Evolutionary conservation across 495 filamentous ascomycete species (phyloP).

Genomic region (Aspergillus homomorphus): DNA sequence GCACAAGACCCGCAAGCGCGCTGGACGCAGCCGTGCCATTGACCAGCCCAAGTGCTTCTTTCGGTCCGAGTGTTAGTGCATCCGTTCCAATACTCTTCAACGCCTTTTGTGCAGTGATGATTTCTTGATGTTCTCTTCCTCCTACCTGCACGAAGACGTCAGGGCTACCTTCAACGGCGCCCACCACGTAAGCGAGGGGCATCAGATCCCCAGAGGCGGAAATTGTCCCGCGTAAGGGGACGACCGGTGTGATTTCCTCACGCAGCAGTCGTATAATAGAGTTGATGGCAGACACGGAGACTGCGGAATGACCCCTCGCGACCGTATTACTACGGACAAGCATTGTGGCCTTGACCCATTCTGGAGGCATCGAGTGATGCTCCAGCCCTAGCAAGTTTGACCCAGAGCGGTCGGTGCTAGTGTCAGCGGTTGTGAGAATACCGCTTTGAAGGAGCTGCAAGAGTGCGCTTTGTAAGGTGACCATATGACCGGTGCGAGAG

Average conservation of each 20-base stretch:
- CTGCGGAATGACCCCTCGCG: slow-evolving; percentile 48
- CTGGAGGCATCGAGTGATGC: background rate
- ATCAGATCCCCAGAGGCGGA: slow-evolving; percentile 60
- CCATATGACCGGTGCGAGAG: slow-evolving; percentile 36
- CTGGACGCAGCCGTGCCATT: slow-evolving; percentile 61
- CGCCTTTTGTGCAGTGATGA: slow-evolving; percentile 1
- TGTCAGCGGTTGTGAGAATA: slow-evolving; percentile 40
- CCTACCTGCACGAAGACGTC: slow-evolving; percentile 12
- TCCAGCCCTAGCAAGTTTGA: background rate
- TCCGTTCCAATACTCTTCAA: background rate
- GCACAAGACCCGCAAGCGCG: slow-evolving; percentile 47
- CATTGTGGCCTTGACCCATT: background rate
- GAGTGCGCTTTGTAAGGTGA: slow-evolving; percentile 47
- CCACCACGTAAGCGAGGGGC: slow-evolving; percentile 57
- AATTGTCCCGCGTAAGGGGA: slow-evolving; percentile 56
- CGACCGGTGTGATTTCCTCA: slow-evolving; percentile 44
- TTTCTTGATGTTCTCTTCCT: background rate
- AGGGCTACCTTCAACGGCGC: slow-evolving; percentile 54
- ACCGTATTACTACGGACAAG: background rate
- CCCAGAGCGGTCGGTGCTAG: background rate
- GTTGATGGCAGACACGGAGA: slow-evolving; percentile 46
- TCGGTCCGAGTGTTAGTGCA: slow-evolving; percentile 19
- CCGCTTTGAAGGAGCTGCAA: slow-evolving; percentile 52
- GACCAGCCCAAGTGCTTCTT: slow-evolving; percentile 58
- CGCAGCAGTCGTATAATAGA: slow-evolving; percentile 42